Evolutionary conservation across 2,329 filamentous ascomycete species (phyloP).

Genomic region (Colletotrichum abscissum): DNA sequence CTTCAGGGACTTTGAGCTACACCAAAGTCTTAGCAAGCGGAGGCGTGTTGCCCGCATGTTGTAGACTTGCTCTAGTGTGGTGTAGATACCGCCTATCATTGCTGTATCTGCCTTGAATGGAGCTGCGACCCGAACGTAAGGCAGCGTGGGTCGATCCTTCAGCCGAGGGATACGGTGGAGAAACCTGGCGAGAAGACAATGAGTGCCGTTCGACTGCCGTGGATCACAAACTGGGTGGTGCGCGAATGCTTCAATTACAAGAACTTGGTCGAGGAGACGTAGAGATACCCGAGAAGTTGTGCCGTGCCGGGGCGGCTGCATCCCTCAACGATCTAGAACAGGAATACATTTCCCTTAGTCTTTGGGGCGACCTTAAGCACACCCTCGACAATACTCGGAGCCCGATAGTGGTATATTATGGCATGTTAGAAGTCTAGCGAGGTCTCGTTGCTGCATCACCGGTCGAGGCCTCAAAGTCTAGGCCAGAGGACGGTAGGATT

Average conservation of each 20-base stretch:
- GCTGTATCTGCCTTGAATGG: neutral
- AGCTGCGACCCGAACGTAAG: constrained; percentile 6
- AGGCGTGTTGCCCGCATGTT: neutral
- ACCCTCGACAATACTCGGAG: neutral
- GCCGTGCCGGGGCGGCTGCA: neutral
- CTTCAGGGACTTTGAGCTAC: neutral
- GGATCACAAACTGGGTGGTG: neutral
- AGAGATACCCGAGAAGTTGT: neutral
- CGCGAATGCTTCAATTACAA: neutral
- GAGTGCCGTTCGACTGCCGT: neutral
- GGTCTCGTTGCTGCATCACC: neutral
- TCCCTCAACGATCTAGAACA: neutral
- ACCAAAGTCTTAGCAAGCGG: neutral
- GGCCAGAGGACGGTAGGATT: neutral
- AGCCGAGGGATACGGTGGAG: neutral
- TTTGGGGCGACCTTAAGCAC: neutral
- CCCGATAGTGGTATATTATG: neutral
- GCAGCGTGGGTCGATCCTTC: constrained; percentile 21
- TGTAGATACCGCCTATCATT: neutral
- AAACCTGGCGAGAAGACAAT: neutral
- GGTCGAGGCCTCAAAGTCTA: neutral
- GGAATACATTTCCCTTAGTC: neutral
- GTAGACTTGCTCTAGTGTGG: too few species aligned
- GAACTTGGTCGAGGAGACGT: neutral
- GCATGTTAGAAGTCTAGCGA: neutral